Conservation (phyloP, 73 alveolate species). For the Urostyla sp. region DNA sequence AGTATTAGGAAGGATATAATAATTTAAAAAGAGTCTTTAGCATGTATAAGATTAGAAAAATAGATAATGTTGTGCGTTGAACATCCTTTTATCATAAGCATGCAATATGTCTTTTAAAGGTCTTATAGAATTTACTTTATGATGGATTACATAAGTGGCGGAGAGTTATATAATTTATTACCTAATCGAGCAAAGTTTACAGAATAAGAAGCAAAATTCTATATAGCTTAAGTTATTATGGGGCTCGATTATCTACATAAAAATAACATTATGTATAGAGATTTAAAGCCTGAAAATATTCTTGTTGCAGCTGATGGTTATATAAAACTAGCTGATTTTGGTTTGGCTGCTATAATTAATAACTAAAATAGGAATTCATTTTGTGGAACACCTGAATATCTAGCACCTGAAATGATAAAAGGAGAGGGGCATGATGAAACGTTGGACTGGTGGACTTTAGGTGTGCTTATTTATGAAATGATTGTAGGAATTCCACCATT, state of each 20-base stretch:
- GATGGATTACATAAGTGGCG: conserved; percentile 82
- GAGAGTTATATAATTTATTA: conserved; percentile 83
- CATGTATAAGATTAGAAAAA: conserved; percentile 80
- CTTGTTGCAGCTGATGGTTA: conserved; percentile 82
- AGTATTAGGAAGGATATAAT: conserved; percentile 86
- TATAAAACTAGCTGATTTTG: conserved; percentile 83
- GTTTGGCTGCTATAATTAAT: conserved; percentile 84
- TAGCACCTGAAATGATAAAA: conserved; percentile 87
- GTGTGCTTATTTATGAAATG: conserved; percentile 79
- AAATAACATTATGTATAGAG: conserved; percentile 81
- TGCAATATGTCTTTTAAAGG: conserved; percentile 80
- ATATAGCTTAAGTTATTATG: too few relatives aligned
- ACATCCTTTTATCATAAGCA: conserved; percentile 83
- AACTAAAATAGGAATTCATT: conserved; percentile 71
- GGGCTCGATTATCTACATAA: conserved; percentile 85
- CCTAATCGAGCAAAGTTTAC: too few relatives aligned
- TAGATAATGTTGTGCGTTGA: conserved; percentile 74
- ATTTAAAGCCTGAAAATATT: conserved; percentile 91
- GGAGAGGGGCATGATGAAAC: conserved; percentile 81
- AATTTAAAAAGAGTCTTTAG: conserved; percentile 80
- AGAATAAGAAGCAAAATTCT: too few relatives aligned
- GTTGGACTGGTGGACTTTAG: conserved; percentile 91
- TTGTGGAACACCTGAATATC: conserved; percentile 90
- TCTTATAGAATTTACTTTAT: conserved; percentile 85
- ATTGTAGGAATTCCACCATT: conserved; percentile 82